These are phyloP conservation scores for Psilocybe mexicana DNA, from an alignment of 1,284 basidiomycete species.

Conservation along the genomic window DNA sequence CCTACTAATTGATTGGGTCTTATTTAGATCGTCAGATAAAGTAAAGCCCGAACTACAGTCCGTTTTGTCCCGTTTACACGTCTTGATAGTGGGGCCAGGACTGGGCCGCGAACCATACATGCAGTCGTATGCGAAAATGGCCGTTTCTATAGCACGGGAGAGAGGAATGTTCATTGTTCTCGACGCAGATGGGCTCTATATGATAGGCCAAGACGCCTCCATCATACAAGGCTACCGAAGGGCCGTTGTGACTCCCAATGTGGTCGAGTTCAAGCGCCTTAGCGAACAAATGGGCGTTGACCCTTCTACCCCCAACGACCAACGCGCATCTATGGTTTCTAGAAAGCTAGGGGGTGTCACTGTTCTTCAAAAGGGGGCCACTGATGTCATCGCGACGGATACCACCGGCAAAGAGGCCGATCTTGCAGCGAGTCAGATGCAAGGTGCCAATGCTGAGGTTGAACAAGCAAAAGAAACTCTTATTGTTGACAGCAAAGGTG, in stretches of 20 bases:
- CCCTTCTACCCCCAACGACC: constrained; percentile 44
- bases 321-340: constrained; percentile 67
- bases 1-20: not conserved
- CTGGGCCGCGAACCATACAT: constrained; percentile 90
- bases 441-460: constrained; percentile 36
- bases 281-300: constrained; percentile 72
- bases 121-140: constrained; percentile 72
- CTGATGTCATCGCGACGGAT: constrained; percentile 70
- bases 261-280: constrained; percentile 90
- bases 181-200: constrained; percentile 88
- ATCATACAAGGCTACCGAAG: constrained; percentile 80
- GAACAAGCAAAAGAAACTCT: constrained; percentile 58
- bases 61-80: constrained; percentile 85
- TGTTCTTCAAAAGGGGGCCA: constrained; percentile 87
- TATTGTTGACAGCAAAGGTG: constrained; percentile 72
- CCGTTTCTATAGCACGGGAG: constrained; percentile 50
- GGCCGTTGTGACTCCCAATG: constrained; percentile 90
- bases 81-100: constrained; percentile 91
- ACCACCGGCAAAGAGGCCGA: constrained; percentile 54
- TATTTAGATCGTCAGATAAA: constrained; percentile 30
- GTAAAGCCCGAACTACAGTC: constrained; percentile 64
- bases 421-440: constrained; percentile 40
- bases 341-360: constrained; percentile 82
- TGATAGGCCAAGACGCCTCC: constrained; percentile 74
- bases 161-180: constrained; percentile 86